Evolutionary conservation across 1,139 yeast genomes (phyloP), one percentile per base, ranked within the genome.

Genomic region (Saccharomyces hybrid): DNA sequence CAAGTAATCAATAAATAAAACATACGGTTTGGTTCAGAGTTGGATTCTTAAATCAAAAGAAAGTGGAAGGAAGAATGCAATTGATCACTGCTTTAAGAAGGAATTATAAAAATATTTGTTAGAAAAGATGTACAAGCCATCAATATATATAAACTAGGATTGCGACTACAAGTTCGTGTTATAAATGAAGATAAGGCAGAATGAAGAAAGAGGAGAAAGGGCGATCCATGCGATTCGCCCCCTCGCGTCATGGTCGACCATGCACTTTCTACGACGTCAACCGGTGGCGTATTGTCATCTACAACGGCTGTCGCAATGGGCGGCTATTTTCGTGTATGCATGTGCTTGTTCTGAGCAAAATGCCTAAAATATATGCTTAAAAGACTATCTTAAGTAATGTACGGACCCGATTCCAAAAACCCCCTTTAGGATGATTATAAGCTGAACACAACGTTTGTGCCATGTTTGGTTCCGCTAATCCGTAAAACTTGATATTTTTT

Each of bases 211-310:
- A 38, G 44, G 44, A 38, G 44, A 38, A 38, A 38, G 44, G 9
- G 44, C 26, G 44, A 38, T 38, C 44, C 5, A 38, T 38, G 23
- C 44, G 44, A 38, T 38, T 38, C 44, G 44, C 44, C 44, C 44
- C 44, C 44, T 38, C 44, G 44, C 23, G 44, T 38, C 44, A 38
- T 9, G 25, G 13, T 19, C 25, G 6, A 16, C 25, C 13, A 9
- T 38, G 44, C 44, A 38, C 13, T 38, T 38, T 38, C 44, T 38
- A 38, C 44, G 44, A 16, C 23, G 13, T 13, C 44, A 1, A 9
- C 44, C 3, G 19, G 13, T 16, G 23, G 25, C 25, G 13, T 16
- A 14, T 19, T 38, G 13, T 38, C 44, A 38, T 19, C 6, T 3
- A 38, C 44, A 38, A 38, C 44, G 44, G 44, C 4, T 9, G n/a